A percentile compares a stretch with the other conserved stretches of the same genome.
Evolutionary conservation across 257 asterid species (phyloP).

Genomic region (Nicotiana tabacum): DNA sequence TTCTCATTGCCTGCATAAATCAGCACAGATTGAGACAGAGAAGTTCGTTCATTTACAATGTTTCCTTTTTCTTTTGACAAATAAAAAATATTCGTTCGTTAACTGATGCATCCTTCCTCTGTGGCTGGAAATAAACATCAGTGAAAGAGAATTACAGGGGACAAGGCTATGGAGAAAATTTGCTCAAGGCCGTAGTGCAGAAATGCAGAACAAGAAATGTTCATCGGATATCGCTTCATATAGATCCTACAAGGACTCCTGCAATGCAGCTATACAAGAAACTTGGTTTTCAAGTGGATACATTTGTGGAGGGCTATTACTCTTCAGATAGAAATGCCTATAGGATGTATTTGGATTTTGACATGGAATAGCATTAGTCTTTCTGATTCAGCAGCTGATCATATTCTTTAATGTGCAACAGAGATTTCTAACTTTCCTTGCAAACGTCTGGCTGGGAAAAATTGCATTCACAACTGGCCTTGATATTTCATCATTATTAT

Average conservation of each 20-base stretch:
- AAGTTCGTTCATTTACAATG: not conserved
- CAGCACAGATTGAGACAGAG: not conserved
- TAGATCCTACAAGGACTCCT: slow-evolving; percentile 67
- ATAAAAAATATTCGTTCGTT: not conserved
- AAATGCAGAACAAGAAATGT: slow-evolving; percentile 64
- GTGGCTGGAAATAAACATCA: slow-evolving; percentile 19
- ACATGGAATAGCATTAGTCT: slow-evolving; percentile 20
- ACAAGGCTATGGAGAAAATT: slow-evolving; percentile 71
- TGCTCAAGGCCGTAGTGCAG: slow-evolving; percentile 66
- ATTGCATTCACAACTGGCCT: not conserved
- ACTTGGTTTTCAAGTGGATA: slow-evolving; percentile 68
- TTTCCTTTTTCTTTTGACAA: not conserved
- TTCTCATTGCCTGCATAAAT: not conserved
- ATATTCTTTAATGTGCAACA: not conserved
- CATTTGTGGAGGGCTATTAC: slow-evolving; percentile 60
- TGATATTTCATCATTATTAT: not conserved
- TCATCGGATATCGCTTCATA: slow-evolving; percentile 72
- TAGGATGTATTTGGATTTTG: slow-evolving; percentile 76
- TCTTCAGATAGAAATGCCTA: slow-evolving; percentile 72
- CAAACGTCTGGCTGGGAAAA: not conserved
- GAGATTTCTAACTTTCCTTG: not conserved
- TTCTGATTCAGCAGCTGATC: not conserved
- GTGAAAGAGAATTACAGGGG: slow-evolving; percentile 69
- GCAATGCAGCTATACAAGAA: slow-evolving; percentile 79
- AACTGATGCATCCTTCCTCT: not conserved